A percentile compares a stretch with the other conserved stretches of the same genome.
These are phyloP conservation scores for Prunus fruticosa DNA, from an alignment of 306 rosid genomes.

Conservation along the genomic window DNA sequence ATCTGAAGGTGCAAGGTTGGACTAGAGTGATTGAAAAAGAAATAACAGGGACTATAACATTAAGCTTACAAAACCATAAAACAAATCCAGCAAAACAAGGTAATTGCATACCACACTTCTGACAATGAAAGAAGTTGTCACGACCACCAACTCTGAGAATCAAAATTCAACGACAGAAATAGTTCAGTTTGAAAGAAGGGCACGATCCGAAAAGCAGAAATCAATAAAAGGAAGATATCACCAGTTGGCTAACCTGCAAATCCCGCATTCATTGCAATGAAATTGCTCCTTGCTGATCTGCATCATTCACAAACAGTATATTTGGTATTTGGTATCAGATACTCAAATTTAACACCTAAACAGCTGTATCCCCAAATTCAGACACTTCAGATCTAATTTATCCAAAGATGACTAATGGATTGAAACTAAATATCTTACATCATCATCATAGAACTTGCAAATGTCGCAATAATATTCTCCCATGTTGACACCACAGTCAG, in stretches of 20 bases:
- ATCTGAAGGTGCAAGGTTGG: neutral
- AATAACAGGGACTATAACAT: neutral
- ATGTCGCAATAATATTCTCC: slow-evolving; percentile 64
- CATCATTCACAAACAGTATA: slow-evolving; percentile 17
- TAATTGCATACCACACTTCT: slow-evolving; percentile 50
- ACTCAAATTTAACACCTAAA: neutral
- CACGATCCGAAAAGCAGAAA: slow-evolving; percentile 8
- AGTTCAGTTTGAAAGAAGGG: slow-evolving; percentile 3
- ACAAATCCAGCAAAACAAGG: slow-evolving; percentile 11
- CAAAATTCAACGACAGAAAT: slow-evolving; percentile 2
- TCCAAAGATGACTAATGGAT: neutral
- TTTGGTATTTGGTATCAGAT: neutral
- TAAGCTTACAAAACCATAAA: neutral
- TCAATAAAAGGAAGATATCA: neutral
- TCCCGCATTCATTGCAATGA: slow-evolving; percentile 76
- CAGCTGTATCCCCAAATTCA: neutral
- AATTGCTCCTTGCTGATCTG: slow-evolving; percentile 60
- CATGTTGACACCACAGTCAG: slow-evolving; percentile 62
- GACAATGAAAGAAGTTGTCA: slow-evolving; percentile 64
- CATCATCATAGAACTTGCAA: slow-evolving; percentile 68
- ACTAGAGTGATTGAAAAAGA: neutral
- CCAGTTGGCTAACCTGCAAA: slow-evolving; percentile 55
- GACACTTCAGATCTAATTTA: neutral
- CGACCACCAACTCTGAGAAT: slow-evolving; percentile 55
- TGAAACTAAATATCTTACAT: slow-evolving; percentile 31